Evolutionary conservation across 2,329 filamentous ascomycete genomes (phyloP), one percentile per base, ranked within the genome.

Genomic region (Stachybotrys echinatus): DNA sequence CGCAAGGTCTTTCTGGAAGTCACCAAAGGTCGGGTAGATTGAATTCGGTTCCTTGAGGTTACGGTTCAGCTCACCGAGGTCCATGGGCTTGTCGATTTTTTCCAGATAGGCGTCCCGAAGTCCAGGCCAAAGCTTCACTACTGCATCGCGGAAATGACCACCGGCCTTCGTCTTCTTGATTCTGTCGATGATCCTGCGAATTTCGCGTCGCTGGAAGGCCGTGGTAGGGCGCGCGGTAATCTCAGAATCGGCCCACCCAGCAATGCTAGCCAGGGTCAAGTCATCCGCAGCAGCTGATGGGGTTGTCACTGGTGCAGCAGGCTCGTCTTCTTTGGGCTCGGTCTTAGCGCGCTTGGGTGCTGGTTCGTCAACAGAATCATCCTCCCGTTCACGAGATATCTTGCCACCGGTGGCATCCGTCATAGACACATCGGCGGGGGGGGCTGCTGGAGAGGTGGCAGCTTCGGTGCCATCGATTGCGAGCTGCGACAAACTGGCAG

Each of bases 111-210:
- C 88, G 2, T 83, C 84, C 49, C 89, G 90, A 39, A 97, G 83
- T 23, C 74, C 76, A 39, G 96, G 79, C 68, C 87, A 89, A 21
- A 92, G 73, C 38, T 79, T 81, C 64, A 89, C 80, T 7, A 97
- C 94, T 0, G 94, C 86, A 40, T 84, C 79, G 55, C 83, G 79
- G 72, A 96, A 97, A 49, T 86, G 80, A 6, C 72, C 71, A 2
- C 92, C 89, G 52, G 85, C 83, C 65, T 92, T 90, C 44, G 89
- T 92, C 69, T 95, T 94, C 73, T 95, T 95, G 50, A 92, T 77
- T 48, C 86, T 84, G 27, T 83, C 85, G 47, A 92, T 72, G 27
- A 85, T 77, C 53, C 83, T 81, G 31, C 85, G 70, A 42, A 88
- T 74, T 57, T 83, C 84, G 48, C 80, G 80, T 50, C 75, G 76